Evolutionary conservation across 148 eudicot species (phyloP), one percentile per base, ranked within the genome.

Genomic region (Camellia japonica): DNA sequence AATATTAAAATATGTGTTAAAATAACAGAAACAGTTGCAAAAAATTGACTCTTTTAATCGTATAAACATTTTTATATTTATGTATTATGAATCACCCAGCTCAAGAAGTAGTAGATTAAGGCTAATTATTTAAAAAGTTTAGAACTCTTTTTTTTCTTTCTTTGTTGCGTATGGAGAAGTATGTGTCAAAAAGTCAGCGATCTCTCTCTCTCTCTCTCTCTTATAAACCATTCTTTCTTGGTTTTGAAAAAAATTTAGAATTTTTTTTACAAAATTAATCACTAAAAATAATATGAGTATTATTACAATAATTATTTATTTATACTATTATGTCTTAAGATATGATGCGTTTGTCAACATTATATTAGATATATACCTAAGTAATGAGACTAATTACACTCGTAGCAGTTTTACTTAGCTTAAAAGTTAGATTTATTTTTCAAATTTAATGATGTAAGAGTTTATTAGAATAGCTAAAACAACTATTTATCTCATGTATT

Each of bases 111-210:
- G 65, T 78, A 73, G 78, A 81, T 75, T 23, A 80, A 0, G 68
- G 70, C 69, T 30, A 80, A 61, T 54, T 70, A 77, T 63, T 77
- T 23, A 68, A 55, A n/a, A n/a, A 60, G 71, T 67, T 79, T 43
- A 20, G 64, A 71, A 73, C 75, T 46, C 71, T 74, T 67, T 78
- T 61, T 74, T 70, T 64, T 58, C 78, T 59, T 79, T 60, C 55
- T 79, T 81, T 90, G 90, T 88, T 89, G 90, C 91, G 89, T 89
- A 82, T 86, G 80, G 76, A 79, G 82, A 71, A 78, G 79, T 88
- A 81, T 67, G 73, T 83, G 79, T 80, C 54, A 83, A 30, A 91
- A 91, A 91, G 94, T 91, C 94, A 91, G 91, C 92, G 91, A 14
- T 75, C 81, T 73, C 73, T 73, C 80, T 80, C 76, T n/a, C n/a